Evolutionary conservation across 208 protist species (phyloP), one percentile per base, ranked within the genome.

Genomic region (Trypanosoma theileri): DNA sequence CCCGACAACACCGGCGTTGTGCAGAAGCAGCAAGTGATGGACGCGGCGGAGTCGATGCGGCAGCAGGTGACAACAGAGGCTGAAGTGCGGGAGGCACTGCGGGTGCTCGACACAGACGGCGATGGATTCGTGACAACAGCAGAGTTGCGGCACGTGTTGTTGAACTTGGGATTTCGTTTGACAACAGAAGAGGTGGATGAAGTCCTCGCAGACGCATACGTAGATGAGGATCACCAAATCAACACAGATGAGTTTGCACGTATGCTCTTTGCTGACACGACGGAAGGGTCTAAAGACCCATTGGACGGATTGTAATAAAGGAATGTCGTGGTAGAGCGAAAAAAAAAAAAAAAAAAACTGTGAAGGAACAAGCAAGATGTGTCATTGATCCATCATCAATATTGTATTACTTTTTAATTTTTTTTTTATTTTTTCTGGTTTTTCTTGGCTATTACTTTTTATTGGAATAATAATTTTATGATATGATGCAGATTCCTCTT

Each of bases 1-100:
- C 85, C 93, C 7, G 95, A 99, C 66, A 86, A 86, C 48, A 94
- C 85, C 67, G 98, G 97, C 57, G 88, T 81, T 28, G 97, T 99
- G 58, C 89, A 94, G 53, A 97, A 98, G 62, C 81, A 88, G 26
- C 86, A 98, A 45, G 77, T 85, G 19, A 46, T 95, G 41, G 24
- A 66, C n/a, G 60, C 87, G 10, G 86, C 88, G 60, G 93, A 92
- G 31, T 69, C 73, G 11, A 86, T 98, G 42, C 75, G 77, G 69
- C 63, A 81, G 0, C 72, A 84, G 56, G n/a, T 69, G 53, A 60
- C 71, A 42, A 80, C 83, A 44, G 90, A 94, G 44, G 93, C 96
- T 69, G 95, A 98, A 57, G 83, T 99, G 59, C 79, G 86, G 21
- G 96, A 98, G 62, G 97, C 96, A 21, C 95, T 99, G 77, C 85